These are phyloP conservation scores for Ganoderma meredithae DNA, from an alignment of 1,284 basidiomycete genomes.

Conservation along the genomic window DNA sequence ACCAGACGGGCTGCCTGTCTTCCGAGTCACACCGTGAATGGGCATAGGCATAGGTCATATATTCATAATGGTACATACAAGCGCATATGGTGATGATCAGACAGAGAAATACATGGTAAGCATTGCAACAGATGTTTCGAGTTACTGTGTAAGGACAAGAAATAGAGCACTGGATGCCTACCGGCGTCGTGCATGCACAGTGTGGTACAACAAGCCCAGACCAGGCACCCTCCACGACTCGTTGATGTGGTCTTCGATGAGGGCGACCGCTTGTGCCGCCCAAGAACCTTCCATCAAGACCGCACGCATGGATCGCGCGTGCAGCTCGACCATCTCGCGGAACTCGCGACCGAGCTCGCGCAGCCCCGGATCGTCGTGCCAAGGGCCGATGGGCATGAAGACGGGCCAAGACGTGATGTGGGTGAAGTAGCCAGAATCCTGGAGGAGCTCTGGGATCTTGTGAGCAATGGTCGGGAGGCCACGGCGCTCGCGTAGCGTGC, in stretches of 20 bases:
- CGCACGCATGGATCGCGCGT: constrained; percentile 49
- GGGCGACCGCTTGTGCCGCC: constrained; percentile 44
- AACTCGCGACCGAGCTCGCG: constrained; percentile 47
- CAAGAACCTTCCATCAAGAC: constrained; percentile 49
- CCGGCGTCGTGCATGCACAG: constrained; percentile 42
- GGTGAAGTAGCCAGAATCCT: constrained; percentile 46
- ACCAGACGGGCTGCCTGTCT: no score
- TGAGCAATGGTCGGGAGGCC: constrained; percentile 47
- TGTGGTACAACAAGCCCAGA: constrained; percentile 50
- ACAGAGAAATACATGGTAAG: neutral
- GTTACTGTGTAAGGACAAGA: neutral
- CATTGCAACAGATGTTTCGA: neutral
- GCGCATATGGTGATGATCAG: constrained; percentile 8
- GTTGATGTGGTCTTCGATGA: constrained; percentile 48
- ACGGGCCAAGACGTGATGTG: constrained; percentile 44
- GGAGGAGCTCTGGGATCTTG: constrained; percentile 47
- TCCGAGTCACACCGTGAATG: neutral
- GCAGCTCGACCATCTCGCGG: constrained; percentile 41
- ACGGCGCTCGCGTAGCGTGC: constrained; percentile 43
- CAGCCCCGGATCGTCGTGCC: constrained; percentile 46
- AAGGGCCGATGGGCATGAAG: constrained; percentile 58
- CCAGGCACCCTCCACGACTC: constrained; percentile 52
- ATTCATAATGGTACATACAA: constrained; percentile 8
- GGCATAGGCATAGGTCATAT: constrained; percentile 17
- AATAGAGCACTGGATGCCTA: neutral